Percentiles rank a stretch among this genome's conserved stretches.
Conservation (phyloP, 768 basidiomycete species). For the Tulasnella sp. region DNA sequence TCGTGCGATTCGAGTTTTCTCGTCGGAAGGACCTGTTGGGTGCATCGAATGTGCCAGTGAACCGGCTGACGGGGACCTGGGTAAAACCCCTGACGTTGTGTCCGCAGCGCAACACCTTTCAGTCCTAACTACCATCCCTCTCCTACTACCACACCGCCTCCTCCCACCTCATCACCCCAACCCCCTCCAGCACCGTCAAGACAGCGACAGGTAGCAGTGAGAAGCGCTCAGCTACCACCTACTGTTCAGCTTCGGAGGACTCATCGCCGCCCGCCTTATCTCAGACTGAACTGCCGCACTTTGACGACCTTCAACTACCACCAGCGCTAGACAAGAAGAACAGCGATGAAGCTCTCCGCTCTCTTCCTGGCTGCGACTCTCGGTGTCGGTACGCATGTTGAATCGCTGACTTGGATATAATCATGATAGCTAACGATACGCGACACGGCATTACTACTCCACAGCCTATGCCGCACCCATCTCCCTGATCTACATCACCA, state of each 20-base stretch:
- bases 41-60: conserved; percentile 14
- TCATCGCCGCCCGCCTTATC: not conserved
- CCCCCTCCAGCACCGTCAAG: not conserved
- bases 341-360: conserved; percentile 17
- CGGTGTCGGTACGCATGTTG: not conserved
- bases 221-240: not conserved
- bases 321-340: not conserved
- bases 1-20: not conserved
- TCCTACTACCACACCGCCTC: not conserved
- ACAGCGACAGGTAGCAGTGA: not conserved
- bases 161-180: not conserved
- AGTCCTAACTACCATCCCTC: not conserved
- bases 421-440: not conserved
- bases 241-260: not conserved
- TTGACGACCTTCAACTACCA: not conserved
- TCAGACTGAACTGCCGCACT: not conserved
- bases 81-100: conserved; percentile 5
- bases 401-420: not conserved
- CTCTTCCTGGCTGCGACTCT: conserved; percentile 21
- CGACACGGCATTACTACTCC: not conserved
- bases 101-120: not conserved
- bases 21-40: not conserved
- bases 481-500: conserved; percentile 19
- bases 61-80: not conserved
- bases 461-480: conserved; percentile 25